phyloP scores from a whole-genome alignment of 2,329 filamentous ascomycete genomes.

The Exophiala oligosperma region DNA sequence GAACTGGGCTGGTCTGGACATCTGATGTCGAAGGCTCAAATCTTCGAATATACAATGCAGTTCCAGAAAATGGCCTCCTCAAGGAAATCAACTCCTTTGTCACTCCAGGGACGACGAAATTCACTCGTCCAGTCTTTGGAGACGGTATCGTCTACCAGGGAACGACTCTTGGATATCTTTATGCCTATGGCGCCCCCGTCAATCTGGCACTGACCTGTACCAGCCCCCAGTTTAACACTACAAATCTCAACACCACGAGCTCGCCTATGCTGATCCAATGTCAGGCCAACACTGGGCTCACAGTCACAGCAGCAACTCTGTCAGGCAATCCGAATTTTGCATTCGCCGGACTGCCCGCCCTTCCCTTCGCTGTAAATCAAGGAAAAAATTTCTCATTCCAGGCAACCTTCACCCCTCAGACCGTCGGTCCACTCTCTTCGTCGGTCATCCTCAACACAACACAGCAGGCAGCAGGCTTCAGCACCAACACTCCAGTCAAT shows the following conservation, averaged over 20 bases:
- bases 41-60: conserved; percentile 31
- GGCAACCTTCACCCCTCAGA: conserved; percentile 41
- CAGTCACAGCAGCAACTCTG: conserved; percentile 27
- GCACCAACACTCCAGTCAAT: conserved; percentile 39
- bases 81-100: conserved; percentile 31
- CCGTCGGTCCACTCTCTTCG: conserved; percentile 37
- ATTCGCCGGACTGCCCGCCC: conserved; percentile 41
- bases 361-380: conserved; percentile 32
- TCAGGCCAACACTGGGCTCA: conserved; percentile 34
- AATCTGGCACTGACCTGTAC: conserved; percentile 44
- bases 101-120: conserved; percentile 30
- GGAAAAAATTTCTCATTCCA: conserved; percentile 43
- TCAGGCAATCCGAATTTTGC: conserved; percentile 38
- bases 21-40: conserved; percentile 32
- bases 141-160: conserved; percentile 30
- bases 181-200: conserved; percentile 41
- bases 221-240: conserved; percentile 43
- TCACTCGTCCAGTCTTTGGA: conserved; percentile 32
- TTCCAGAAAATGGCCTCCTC: conserved; percentile 28
- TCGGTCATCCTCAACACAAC: conserved; percentile 41
- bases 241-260: conserved; percentile 39
- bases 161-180: conserved; percentile 27
- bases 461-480: conserved; percentile 40
- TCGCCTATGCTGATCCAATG: conserved; percentile 28
- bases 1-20: conserved; percentile 33